Base-by-base conservation (phyloP, 192 early-diverging fungal genomes). In the Backusella morwellensis region DNA sequence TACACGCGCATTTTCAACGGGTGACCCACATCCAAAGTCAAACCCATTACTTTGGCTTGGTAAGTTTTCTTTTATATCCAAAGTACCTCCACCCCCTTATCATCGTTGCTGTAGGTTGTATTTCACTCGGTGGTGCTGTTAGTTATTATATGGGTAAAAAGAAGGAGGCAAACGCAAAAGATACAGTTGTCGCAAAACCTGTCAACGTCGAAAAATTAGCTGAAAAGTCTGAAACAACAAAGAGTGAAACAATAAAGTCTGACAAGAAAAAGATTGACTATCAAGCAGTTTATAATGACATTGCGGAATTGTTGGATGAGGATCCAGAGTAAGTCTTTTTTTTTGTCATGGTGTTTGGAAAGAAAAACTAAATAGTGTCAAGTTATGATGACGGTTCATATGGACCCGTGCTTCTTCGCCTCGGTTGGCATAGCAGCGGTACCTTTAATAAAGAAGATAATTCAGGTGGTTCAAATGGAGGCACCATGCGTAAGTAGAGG, bases 351-450 rank as follows among this genome's bases (percentile, higher is more conserved):
- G 1, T 32, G 29, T 14, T 15, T 66, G 12, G 1, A 5, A 19
- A 19, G 21, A 29, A 9, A 9, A 66, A 66, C 21, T 50, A 50
- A 50, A 19, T 0, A 19, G 17, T 50, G 17, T 50, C 15, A 50
- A 80, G 78, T 32, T 93, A 92, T 68, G 93, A 94, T 80, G 93
- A 94, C 72, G 94, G 94, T 68, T 91, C 90, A 35, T 90, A 89
- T 78, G 94, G 92, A 26, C 93, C 94, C 1, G 85, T 96, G 38
- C 85, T 96, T 79, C 78, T 95, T 67, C 91, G 95, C 26, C 88
- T 96, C 32, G 95, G 94, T 41, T 96, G 95, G 95, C 95, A 96
- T 85, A 82, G 92, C 6, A 89, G 90, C 56, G 95, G 95, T n/a
- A 94, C 94, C 38, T 95, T 86, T 81, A 90, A 90, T 81, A 82